A percentile compares a stretch with the other conserved stretches of the same genome.
phyloP scores from a whole-genome alignment of 2,329 filamentous ascomycete species.

The Sarocladiaceae sp. region DNA sequence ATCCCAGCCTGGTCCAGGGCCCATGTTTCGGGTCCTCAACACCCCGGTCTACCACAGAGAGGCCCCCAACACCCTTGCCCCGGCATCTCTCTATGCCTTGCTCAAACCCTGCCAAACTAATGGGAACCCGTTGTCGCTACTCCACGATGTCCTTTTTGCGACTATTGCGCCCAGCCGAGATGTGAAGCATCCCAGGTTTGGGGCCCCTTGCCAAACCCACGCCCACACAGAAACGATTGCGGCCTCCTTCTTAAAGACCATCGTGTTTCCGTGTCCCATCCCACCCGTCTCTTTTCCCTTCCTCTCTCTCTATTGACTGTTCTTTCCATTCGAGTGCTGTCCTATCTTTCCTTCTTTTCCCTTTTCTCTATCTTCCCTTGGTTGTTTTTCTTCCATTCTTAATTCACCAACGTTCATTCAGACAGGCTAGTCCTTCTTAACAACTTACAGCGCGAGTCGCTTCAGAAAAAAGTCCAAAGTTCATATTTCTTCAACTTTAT shows the following conservation, averaged over 20 bases:
- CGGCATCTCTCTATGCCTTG: not conserved
- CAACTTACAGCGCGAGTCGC: conserved; percentile 41
- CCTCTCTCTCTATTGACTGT: conserved; percentile 20
- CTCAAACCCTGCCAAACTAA: not conserved
- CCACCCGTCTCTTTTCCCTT: conserved; percentile 17
- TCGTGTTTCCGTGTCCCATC: conserved; percentile 23
- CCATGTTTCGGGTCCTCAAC: not conserved
- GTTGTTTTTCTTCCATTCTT: conserved; percentile 22
- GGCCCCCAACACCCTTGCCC: not conserved
- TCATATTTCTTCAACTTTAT: conserved; percentile 3
- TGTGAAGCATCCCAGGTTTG: conserved; percentile 8
- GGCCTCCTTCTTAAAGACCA: conserved; percentile 17
- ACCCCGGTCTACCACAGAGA: not conserved
- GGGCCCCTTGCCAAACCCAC: not conserved
- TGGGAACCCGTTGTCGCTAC: not conserved
- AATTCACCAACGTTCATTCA: conserved; percentile 16
- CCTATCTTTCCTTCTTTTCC: conserved; percentile 17
- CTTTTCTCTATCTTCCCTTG: conserved; percentile 17
- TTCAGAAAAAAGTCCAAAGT: conserved; percentile 15
- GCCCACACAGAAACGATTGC: conserved; percentile 2
- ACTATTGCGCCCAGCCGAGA: not conserved
- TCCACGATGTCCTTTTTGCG: not conserved
- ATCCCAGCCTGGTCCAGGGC: no score
- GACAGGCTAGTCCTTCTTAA: conserved; percentile 45
- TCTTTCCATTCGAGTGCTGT: conserved; percentile 25